Base-by-base conservation (phyloP, 75 land plant genomes). In the Pseudotsuga menziesii region DNA sequence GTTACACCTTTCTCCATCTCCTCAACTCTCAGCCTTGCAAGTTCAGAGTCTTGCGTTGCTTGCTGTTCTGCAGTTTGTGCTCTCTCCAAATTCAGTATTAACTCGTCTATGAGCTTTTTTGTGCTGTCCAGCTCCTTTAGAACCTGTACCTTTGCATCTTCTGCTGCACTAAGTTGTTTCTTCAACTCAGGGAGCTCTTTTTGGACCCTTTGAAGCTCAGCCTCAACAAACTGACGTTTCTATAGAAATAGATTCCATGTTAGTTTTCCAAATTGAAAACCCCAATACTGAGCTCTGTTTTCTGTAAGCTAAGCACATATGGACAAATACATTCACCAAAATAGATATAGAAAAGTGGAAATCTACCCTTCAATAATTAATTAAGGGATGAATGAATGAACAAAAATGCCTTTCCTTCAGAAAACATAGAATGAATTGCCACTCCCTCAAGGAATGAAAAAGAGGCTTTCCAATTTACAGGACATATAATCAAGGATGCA, bases 1-100 rank as follows among this genome's bases (percentile, higher is more conserved):
- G 89, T 83, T 52, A 86, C 82, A 48, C 94, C 90, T 85, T 92
- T 87, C 76, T 92, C 86, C 83, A 92, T 81, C 82, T 88, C 93
- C 67, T 87, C 82, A 27, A 85, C 78, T 64, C 91, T 79, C 19
- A 85, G 77, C 57, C 78, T 79, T 60, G 85, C 91, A 29, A 91
- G 83, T 23, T 88, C 86, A 0, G 85, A 87, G 61, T 92, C 92
- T 77, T 89, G 90, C 63, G 85, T 87, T 73, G 89, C 88, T 41
- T 85, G 87, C 25, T 70, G 77, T 72, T 86, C 88, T 70, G 90
- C 87, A 4, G 79, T 80, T 22, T 81, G 76, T 17, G 85, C 91
- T 79, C 89, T 80, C 74, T 93, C 94, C 44, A 88, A 80, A 22
- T 78, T 83, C 14, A 84, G 80, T 57, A 87, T 89, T 14, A 86